Evolutionary conservation across 2,329 filamentous ascomycete species (phyloP).

Genomic region (Colletotrichum sp.): DNA sequence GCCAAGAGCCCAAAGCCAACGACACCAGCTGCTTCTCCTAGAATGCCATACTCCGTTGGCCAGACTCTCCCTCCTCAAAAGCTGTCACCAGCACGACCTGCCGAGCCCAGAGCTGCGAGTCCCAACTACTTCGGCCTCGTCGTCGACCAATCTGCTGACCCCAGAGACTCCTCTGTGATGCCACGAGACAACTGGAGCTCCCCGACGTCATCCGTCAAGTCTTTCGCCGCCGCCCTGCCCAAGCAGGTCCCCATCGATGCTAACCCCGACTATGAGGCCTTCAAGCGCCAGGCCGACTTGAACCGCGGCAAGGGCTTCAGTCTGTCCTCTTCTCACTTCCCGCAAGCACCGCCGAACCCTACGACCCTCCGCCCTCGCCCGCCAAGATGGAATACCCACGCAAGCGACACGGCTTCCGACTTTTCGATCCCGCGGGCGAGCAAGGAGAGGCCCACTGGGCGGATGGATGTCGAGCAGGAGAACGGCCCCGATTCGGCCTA

Average conservation of each 20-base stretch:
- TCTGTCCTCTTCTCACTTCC: conserved; percentile 52
- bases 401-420: conserved; percentile 46
- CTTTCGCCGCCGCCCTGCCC: conserved; percentile 71
- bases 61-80: conserved; percentile 56
- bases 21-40: conserved; percentile 59
- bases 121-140: conserved; percentile 89
- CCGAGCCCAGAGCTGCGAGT: conserved; percentile 59
- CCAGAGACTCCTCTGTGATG: conserved; percentile 67
- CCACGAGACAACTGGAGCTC: conserved; percentile 78
- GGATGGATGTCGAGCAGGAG: conserved; percentile 51
- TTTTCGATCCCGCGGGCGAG: not conserved
- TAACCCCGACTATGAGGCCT: conserved; percentile 83
- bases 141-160: conserved; percentile 63
- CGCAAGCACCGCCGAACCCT: conserved; percentile 34
- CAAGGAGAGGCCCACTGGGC: conserved; percentile 21
- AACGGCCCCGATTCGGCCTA: conserved; percentile 58
- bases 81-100: conserved; percentile 44
- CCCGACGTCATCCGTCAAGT: conserved; percentile 72
- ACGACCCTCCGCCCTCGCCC: conserved; percentile 45
- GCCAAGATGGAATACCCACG: conserved; percentile 53
- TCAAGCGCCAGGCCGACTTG: conserved; percentile 74
- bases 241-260: conserved; percentile 74
- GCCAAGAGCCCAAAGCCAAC: conserved; percentile 43
- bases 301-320: conserved; percentile 56
- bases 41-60: conserved; percentile 57